These are phyloP conservation scores for Aspergillus asperescens DNA, from an alignment of 495 filamentous ascomycete species.

Conservation along the genomic window DNA sequence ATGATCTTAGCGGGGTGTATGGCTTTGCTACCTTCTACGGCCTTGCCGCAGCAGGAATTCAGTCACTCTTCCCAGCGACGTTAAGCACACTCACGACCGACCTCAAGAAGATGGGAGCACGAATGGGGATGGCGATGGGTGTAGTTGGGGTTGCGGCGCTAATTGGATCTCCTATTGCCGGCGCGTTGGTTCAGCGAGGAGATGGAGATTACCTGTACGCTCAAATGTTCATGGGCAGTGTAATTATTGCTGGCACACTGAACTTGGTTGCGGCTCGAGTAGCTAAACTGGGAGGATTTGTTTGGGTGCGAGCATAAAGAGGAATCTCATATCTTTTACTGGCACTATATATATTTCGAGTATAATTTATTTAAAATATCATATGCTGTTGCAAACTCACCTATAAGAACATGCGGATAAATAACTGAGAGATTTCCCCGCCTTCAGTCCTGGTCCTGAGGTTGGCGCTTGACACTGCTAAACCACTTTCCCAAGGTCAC, in stretches of 20 bases:
- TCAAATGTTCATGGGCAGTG: constrained; percentile 49
- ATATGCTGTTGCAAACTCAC: background rate
- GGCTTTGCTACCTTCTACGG: constrained; percentile 60
- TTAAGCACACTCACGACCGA: constrained; percentile 60
- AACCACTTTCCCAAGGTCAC: background rate
- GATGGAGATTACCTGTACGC: constrained; percentile 53
- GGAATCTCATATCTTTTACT: too few species aligned
- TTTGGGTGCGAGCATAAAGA: constrained; percentile 25
- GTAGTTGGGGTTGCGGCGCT: constrained; percentile 66
- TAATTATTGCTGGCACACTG: constrained; percentile 44
- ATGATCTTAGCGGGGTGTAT: constrained; percentile 46
- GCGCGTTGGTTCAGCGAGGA: constrained; percentile 49
- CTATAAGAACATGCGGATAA: background rate
- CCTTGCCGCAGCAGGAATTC: constrained; percentile 58
- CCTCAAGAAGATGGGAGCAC: constrained; percentile 59
- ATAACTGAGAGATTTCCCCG: background rate
- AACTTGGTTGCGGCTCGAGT: constrained; percentile 46
- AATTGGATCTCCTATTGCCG: constrained; percentile 71
- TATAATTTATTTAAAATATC: background rate
- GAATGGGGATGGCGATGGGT: constrained; percentile 79
- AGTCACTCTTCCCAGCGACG: constrained; percentile 59
- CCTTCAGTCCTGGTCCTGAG: background rate
- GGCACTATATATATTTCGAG: background rate
- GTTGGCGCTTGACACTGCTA: background rate
- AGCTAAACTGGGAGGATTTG: constrained; percentile 34